phyloP scores from a whole-genome alignment of 116 monocot genomes.

The Posidonia oceanica region DNA sequence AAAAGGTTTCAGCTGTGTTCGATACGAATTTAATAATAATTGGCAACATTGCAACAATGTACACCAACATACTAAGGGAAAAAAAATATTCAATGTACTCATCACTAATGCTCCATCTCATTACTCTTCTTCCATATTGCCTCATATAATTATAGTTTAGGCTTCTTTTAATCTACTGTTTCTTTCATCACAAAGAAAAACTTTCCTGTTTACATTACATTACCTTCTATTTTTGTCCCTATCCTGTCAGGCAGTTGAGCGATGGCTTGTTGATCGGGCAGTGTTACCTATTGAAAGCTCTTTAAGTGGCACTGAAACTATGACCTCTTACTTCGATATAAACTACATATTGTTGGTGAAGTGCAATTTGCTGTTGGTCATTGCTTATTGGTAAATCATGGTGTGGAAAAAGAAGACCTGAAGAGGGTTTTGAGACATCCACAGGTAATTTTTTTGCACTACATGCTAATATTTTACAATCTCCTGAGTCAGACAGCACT shows the following conservation, averaged over 20 bases:
- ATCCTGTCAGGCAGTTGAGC: constrained; percentile 64
- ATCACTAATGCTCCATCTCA: too few species aligned
- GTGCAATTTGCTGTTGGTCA: constrained; percentile 73
- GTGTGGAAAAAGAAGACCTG: constrained; percentile 55
- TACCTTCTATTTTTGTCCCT: not conserved
- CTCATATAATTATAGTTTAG: too few species aligned
- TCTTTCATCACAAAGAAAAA: not conserved
- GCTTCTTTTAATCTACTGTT: not conserved
- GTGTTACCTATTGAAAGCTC: constrained; percentile 97
- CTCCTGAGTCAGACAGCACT: not conserved
- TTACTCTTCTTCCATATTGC: too few species aligned
- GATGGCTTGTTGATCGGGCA: constrained; percentile 79
- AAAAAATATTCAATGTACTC: too few species aligned
- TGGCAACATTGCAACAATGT: too few species aligned
- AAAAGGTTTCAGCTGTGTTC: too few species aligned
- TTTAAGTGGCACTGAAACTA: constrained; percentile 82
- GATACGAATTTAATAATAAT: too few species aligned
- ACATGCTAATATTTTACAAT: not conserved
- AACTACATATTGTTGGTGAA: constrained; percentile 95
- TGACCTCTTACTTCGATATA: constrained; percentile 73
- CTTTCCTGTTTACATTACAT: not conserved
- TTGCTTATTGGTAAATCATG: constrained; percentile 81
- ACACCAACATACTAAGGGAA: too few species aligned
- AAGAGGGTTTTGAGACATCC: constrained; percentile 90
- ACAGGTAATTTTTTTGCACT: constrained; percentile 33